Evolutionary conservation across 352 stramenopile species (phyloP).

Genomic region (Globisporangium nagaii): DNA sequence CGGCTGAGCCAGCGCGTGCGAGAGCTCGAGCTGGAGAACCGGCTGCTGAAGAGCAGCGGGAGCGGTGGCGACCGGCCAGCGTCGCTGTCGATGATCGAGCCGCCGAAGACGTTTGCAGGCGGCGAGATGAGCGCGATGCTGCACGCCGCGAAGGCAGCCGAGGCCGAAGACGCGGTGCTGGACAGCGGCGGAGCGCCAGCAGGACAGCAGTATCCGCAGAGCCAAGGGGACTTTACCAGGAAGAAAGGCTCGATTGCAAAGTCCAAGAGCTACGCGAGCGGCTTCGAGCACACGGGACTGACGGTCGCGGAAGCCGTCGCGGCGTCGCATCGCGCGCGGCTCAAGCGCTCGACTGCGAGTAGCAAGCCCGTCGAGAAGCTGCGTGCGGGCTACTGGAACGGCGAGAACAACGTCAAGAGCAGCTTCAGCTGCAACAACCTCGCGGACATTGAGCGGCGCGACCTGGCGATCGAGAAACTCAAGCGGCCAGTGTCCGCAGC

Average conservation of each 20-base stretch:
- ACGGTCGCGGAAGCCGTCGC: conserved; percentile 61
- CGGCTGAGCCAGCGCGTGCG: conserved; percentile 51
- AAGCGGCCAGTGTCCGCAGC: background rate
- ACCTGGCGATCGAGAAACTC: conserved; percentile 31
- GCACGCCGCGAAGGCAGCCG: conserved; percentile 3
- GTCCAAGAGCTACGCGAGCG: conserved; percentile 52
- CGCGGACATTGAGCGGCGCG: conserved; percentile 50
- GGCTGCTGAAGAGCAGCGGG: conserved; percentile 36
- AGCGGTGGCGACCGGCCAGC: background rate
- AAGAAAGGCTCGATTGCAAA: conserved; percentile 32
- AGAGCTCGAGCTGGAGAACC: conserved; percentile 68
- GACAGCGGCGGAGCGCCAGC: no score
- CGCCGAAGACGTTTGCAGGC: conserved; percentile 31
- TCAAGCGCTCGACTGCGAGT: conserved; percentile 26
- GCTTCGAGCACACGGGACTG: conserved; percentile 43
- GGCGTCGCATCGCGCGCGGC: conserved; percentile 55
- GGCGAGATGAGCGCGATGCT: conserved; percentile 24
- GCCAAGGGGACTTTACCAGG: background rate
- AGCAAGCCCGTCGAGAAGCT: conserved; percentile 35
- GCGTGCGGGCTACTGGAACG: conserved; percentile 69
- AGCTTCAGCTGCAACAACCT: conserved; percentile 84
- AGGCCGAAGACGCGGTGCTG: conserved; percentile 10
- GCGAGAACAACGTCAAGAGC: conserved; percentile 62
- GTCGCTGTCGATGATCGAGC: conserved; percentile 12
- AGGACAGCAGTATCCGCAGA: conserved; percentile 1